These are phyloP conservation scores for Trametes maxima DNA, from an alignment of 768 basidiomycete species.

Conservation along the genomic window DNA sequence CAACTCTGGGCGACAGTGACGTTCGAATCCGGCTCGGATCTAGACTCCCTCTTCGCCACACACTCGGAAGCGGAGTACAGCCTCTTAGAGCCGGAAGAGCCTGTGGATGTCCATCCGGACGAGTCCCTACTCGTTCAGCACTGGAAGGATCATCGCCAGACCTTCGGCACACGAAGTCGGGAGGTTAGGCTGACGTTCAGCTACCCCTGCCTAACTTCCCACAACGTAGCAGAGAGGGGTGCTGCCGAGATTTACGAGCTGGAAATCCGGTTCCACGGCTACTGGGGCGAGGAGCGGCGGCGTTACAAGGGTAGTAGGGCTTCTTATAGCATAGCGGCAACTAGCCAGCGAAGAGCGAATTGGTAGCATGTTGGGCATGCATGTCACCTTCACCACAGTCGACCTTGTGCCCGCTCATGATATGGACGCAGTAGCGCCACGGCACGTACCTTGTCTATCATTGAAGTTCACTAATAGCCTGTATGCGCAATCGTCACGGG, in stretches of 20 bases:
- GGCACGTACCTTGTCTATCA: no score
- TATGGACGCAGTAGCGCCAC: no score
- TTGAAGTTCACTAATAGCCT: no score
- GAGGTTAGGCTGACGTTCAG: constrained; percentile 14
- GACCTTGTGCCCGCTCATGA: no score
- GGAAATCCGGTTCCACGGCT: constrained; percentile 10
- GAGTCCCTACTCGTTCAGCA: constrained; percentile 17
- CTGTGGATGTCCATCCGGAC: constrained; percentile 1
- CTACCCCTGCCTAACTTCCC: neutral
- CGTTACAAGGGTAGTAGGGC: neutral
- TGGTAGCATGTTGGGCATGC: no score
- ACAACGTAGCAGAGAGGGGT: neutral
- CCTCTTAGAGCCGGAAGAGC: neutral
- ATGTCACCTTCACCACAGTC: no score
- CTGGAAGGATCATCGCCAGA: constrained; percentile 6
- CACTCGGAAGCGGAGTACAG: neutral
- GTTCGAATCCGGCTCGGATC: constrained; percentile 9
- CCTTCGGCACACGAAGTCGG: neutral
- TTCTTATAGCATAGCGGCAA: neutral
- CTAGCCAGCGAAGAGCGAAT: neutral
- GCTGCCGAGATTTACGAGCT: constrained; percentile 19
- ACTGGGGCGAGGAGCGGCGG: neutral
- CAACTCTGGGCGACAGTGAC: constrained; percentile 17
- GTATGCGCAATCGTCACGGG: no score
- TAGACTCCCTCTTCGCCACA: neutral